A percentile compares a stretch with the other conserved stretches of the same genome.
phyloP scores from a whole-genome alignment of 208 protist genomes.

The Leptomonas seymouri region DNA sequence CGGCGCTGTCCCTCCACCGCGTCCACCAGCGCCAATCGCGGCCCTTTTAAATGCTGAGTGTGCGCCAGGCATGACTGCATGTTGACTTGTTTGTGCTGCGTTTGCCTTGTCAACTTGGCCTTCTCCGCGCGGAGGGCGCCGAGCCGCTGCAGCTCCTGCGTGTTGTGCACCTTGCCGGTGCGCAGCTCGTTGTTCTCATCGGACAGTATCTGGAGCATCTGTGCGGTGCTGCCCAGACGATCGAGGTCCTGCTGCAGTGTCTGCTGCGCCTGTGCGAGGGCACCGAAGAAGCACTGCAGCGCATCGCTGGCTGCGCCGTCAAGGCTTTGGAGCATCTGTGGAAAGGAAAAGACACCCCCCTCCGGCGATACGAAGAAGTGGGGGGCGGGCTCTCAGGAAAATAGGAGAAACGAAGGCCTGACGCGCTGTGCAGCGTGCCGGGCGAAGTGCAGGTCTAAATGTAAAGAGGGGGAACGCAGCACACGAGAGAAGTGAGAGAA shows the following conservation, averaged over 20 bases:
- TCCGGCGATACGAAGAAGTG: too few relatives aligned
- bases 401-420: too few relatives aligned
- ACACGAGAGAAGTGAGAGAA: too few relatives aligned
- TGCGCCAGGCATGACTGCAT: constrained; percentile 16
- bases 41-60: constrained; percentile 35
- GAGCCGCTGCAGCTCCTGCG: constrained; percentile 29
- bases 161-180: constrained; percentile 20
- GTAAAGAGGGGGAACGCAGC: too few relatives aligned
- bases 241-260: constrained; percentile 43
- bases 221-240: constrained; percentile 20
- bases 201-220: constrained; percentile 23
- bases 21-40: constrained; percentile 17
- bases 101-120: constrained; percentile 27
- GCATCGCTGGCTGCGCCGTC: constrained; percentile 43
- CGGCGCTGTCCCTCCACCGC: not conserved
- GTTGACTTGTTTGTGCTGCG: constrained; percentile 24
- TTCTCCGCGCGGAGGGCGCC: constrained; percentile 47
- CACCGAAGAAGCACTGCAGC: constrained; percentile 44
- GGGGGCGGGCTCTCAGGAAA: too few relatives aligned
- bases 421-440: too few relatives aligned
- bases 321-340: constrained; percentile 38
- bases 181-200: constrained; percentile 16
- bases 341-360: too few relatives aligned
- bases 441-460: too few relatives aligned
- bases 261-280: constrained; percentile 40